Evolutionary conservation across 1,139 yeast species (phyloP), one percentile per base, ranked within the genome.

Genomic region (Sugiyamaella paludigena): DNA sequence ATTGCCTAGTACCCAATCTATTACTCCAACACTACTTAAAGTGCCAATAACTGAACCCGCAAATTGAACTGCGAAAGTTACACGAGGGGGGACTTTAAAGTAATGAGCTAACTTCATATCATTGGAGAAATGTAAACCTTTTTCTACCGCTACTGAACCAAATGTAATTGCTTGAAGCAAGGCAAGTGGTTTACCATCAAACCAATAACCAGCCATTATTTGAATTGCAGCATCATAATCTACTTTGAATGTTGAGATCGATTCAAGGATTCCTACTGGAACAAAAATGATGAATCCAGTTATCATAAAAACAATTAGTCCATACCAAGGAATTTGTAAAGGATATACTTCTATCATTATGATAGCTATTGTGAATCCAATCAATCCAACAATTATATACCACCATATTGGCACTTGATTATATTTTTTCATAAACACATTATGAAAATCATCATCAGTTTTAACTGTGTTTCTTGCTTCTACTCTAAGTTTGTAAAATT

Each of bases 391-490:
- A 10, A 65, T 48, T 26, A 76, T 56, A 57, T 76, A 81, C 74
- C 79, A 79, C 78, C 78, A 77, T 50, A 79, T 82, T n/a, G 87
- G 87, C 35, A 80, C 85, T 57, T 81, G 86, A 12, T 16, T 33
- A 33, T 48, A 48, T 24, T 28, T 36, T 9, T 32, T 33, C 43
- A 48, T 45, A n/a, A 40, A 30, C 13, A 19, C 10, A 36, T 40
- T 44, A 37, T 45, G 47, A 31, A 42, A 30, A 30, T 48, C 51
- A 6, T 40, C 11, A 10, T 19, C 12, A 19, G 3, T 19, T 19
- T 43, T 19, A 7, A n/a, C 31, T 13, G 38, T 16, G 30, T 30
- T 28, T 16, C 42, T n/a, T 24, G 16, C 30, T 30, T 41, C 37
- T n/a, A 33, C 16, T 44, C 24, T 15, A 42, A 39, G 10, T 12